A percentile compares a stretch with the other conserved stretches of the same genome.
Evolutionary conservation across 2,329 filamentous ascomycete genomes (phyloP).

Genomic region (Beauveria asiatica): DNA sequence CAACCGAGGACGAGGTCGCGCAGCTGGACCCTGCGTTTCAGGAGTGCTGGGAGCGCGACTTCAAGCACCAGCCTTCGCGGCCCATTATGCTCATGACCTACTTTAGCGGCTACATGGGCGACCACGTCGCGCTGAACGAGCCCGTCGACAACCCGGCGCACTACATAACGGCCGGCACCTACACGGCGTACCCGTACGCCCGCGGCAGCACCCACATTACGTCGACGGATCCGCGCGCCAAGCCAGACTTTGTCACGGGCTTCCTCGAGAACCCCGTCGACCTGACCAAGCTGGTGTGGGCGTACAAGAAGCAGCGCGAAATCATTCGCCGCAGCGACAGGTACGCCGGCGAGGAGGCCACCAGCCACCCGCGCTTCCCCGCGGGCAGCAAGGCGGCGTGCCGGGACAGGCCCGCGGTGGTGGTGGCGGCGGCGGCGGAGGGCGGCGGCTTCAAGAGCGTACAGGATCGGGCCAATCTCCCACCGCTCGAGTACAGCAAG

Average conservation of each 20-base stretch:
- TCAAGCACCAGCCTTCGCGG: constrained; percentile 22
- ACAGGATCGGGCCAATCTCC: constrained; percentile 23
- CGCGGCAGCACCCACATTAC: constrained; percentile 50
- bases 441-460: constrained; percentile 26
- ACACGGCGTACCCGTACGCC: constrained; percentile 51
- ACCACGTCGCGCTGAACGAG: constrained; percentile 20
- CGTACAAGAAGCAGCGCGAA: constrained; percentile 54
- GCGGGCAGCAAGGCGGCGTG: constrained; percentile 28
- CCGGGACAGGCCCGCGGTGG: constrained; percentile 37
- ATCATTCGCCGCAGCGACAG: constrained; percentile 45
- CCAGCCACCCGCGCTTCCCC: constrained; percentile 34
- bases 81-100: constrained; percentile 18
- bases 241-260: constrained; percentile 40
- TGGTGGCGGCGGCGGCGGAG: background rate
- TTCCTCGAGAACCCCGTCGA: constrained; percentile 40
- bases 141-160: constrained; percentile 29
- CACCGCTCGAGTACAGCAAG: constrained; percentile 35
- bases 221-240: constrained; percentile 24
- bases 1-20: constrained; percentile 41
- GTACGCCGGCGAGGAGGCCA: constrained; percentile 37
- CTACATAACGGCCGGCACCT: constrained; percentile 42
- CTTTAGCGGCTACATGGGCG: constrained; percentile 18
- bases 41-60: constrained; percentile 43
- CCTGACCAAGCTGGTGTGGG: constrained; percentile 50
- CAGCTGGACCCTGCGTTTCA: constrained; percentile 42